A percentile compares a stretch with the other conserved stretches of the same genome.
Evolutionary conservation across 2,329 filamentous ascomycete species (phyloP).

Genomic region (Alternaria arbusti): DNA sequence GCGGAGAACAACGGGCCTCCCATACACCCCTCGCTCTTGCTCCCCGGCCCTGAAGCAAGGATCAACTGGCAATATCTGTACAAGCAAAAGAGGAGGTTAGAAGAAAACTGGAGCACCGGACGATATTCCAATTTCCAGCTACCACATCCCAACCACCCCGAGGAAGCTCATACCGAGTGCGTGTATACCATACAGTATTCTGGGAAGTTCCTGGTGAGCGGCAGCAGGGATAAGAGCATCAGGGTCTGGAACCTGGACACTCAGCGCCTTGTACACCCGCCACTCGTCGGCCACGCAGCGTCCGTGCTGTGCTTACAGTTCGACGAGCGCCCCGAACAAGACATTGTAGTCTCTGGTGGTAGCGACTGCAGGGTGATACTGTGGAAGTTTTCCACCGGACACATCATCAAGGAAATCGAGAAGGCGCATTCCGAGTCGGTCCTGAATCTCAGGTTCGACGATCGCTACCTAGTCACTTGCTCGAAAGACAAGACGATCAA

Average conservation of each 20-base stretch:
- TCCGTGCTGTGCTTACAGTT: constrained; percentile 96
- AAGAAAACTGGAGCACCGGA: constrained; percentile 89
- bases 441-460: constrained; percentile 90
- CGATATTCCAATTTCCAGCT: constrained; percentile 87
- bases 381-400: constrained; percentile 91
- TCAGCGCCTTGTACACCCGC: constrained; percentile 74
- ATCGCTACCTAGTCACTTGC: constrained; percentile 89
- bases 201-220: constrained; percentile 85
- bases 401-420: constrained; percentile 76
- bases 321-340: constrained; percentile 83
- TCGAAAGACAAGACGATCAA: constrained; percentile 98
- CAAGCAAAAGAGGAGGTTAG: constrained; percentile 81
- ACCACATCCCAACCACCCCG: constrained; percentile 78
- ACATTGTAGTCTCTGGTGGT: constrained; percentile 93
- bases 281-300: constrained; percentile 77
- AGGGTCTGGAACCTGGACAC: constrained; percentile 90
- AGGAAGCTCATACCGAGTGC: constrained; percentile 88
- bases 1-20: constrained; percentile 17
- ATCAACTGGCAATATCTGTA: constrained; percentile 95
- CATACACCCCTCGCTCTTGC: constrained; percentile 41
- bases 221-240: constrained; percentile 86
- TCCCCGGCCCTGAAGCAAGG: constrained; percentile 57
- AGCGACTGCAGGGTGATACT: constrained; percentile 90
- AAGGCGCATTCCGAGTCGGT: constrained; percentile 89
- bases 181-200: constrained; percentile 95